Base-by-base conservation (phyloP, 1,139 yeast species). In the Saccharomyces hybrid region DNA sequence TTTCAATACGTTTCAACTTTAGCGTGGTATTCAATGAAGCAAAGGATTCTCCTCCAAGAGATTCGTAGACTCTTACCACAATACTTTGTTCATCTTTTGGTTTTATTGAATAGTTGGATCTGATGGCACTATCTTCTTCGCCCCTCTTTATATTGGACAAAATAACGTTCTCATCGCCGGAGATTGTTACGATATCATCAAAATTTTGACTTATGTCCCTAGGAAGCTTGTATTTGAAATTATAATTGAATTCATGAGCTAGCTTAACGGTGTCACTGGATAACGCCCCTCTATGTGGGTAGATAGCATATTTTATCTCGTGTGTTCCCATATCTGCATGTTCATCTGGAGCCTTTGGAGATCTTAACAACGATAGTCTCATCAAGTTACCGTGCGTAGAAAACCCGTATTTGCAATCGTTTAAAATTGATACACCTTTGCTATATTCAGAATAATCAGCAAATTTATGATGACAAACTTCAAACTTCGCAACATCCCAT, bases 401-500 rank as follows among this genome's bases (percentile, higher is more conserved):
- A 60, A 88, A 95, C 11, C 98, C 98, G 65, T 90, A 93, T 71
- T 93, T 93, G 69, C 84, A 79, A 71, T 89, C 86, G 69, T 91
- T 93, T 64, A 93, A 70, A 26, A 93, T 73, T 0, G 95, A 79
- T 13, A 90, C 96, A 65, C 98, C 98, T 66, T 88, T 90, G 58
- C 81, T 81, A 70, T 75, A 81, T 65, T 89, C 98, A 41, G 95
- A 86, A 65, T 88, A 83, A 68, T 93, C 98, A 68, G 95, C 91
- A 74, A 89, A 93, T 68, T 88, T 88, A 71, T 93, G 98, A 64
- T 87, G 91, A 63, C 97, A 88, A 23, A 90, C 97, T 72, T 93
- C 99, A 71, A 93, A 93, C 71, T 90, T 90, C 57, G 98, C 98
- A 44, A 85, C 86, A 67, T 91, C 99, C 98, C 98, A 91, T 1